These are phyloP conservation scores for Nicotiana knightiana DNA, from an alignment of 257 asterid species.

Conservation along the genomic window DNA sequence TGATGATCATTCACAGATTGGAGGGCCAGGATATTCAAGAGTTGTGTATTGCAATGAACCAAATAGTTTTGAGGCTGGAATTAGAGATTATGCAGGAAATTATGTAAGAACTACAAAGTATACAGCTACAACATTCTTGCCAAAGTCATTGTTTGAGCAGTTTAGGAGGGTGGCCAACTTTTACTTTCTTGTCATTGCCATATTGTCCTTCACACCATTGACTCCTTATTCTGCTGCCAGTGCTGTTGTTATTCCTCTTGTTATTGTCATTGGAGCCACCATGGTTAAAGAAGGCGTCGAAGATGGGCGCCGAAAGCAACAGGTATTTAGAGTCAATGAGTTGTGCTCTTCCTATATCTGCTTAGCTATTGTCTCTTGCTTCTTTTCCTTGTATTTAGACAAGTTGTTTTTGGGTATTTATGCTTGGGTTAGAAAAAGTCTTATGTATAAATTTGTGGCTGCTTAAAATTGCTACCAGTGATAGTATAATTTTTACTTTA, in stretches of 20 bases:
- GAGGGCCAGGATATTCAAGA: conserved; percentile 87
- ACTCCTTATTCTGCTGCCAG: conserved; percentile 70
- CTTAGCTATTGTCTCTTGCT: not conserved
- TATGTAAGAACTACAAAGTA: conserved; percentile 78
- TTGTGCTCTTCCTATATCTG: not conserved
- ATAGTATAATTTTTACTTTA: not conserved
- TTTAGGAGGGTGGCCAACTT: conserved; percentile 92
- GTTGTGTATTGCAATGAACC: conserved; percentile 77
- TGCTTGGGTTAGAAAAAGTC: not conserved
- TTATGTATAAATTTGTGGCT: not conserved
- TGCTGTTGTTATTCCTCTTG: conserved; percentile 57
- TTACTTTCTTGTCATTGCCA: conserved; percentile 63
- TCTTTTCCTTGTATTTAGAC: not conserved
- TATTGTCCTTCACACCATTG: conserved; percentile 62
- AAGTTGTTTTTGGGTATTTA: not conserved
- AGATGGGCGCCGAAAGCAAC: conserved; percentile 66
- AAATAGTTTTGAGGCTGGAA: conserved; percentile 29
- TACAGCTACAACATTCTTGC: conserved; percentile 70
- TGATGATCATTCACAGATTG: conserved; percentile 68
- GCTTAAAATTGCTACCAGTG: not conserved
- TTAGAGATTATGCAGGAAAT: conserved; percentile 44
- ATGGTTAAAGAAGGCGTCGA: conserved; percentile 87
- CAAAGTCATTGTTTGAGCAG: conserved; percentile 92
- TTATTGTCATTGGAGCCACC: conserved; percentile 63
- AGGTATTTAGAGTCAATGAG: conserved; percentile 34